A percentile compares a stretch with the other conserved stretches of the same genome.
Conservation (phyloP, 1,284 basidiomycete species). For the Ustilago cynodontis region DNA sequence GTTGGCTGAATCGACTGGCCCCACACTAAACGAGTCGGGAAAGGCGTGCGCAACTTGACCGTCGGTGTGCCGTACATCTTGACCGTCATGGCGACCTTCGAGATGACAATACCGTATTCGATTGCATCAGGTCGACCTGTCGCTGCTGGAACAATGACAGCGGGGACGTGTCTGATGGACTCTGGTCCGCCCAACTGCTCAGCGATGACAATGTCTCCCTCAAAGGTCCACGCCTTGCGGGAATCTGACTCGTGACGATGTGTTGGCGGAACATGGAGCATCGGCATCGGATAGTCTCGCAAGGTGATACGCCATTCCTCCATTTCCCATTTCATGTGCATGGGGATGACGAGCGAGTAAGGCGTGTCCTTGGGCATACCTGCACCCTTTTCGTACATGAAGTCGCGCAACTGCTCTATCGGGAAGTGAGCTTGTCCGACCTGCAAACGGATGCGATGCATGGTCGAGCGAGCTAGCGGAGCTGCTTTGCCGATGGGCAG, state of each 20-base stretch:
- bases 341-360: slow-evolving; percentile 85
- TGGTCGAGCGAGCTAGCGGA: slow-evolving; percentile 80
- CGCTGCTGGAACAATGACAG: slow-evolving; percentile 63
- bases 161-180: slow-evolving; percentile 70
- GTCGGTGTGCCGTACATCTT: slow-evolving; percentile 83
- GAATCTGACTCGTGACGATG: slow-evolving; percentile 24
- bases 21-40: slow-evolving; percentile 85
- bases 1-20: slow-evolving; percentile 88
- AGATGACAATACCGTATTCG: slow-evolving; percentile 78
- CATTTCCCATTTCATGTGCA: slow-evolving; percentile 82
- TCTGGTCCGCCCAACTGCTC: slow-evolving; percentile 84
- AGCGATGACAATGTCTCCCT: slow-evolving; percentile 85
- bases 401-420: slow-evolving; percentile 75
- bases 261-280: slow-evolving; percentile 72
- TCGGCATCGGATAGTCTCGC: slow-evolving; percentile 78
- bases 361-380: slow-evolving; percentile 79
- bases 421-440: slow-evolving; percentile 78
- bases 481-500: slow-evolving; percentile 73
- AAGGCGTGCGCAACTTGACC: slow-evolving; percentile 78
- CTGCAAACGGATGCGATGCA: slow-evolving; percentile 76
- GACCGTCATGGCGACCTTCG: slow-evolving; percentile 94
- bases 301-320: slow-evolving; percentile 77
- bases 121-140: slow-evolving; percentile 72
- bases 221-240: slow-evolving; percentile 75
- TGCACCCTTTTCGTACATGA: slow-evolving; percentile 78